Evolutionary conservation across 1,139 yeast species (phyloP).

Genomic region (Candida pseudocylindracea): DNA sequence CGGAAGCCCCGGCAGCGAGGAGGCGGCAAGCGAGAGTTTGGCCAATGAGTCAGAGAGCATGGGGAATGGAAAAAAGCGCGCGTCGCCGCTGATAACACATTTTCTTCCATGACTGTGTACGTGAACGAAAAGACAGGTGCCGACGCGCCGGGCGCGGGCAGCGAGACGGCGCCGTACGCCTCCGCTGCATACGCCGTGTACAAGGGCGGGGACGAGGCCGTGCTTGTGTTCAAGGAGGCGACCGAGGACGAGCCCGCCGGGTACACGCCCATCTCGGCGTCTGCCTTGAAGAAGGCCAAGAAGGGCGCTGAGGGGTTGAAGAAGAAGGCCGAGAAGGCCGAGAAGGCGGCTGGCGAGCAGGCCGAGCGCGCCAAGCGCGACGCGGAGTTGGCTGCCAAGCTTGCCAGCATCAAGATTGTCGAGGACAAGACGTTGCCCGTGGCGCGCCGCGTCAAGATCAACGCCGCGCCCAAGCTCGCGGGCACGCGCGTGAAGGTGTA

Average conservation of each 20-base stretch:
- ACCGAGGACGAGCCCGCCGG: slow-evolving; percentile 20
- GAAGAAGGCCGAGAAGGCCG: slow-evolving; percentile 74
- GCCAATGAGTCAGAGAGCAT: slow-evolving; percentile 12
- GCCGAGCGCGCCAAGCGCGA: slow-evolving; percentile 19
- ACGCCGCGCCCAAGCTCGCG: slow-evolving; percentile 23
- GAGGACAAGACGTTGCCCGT: slow-evolving; percentile 55
- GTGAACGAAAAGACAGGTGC: slow-evolving; percentile 54
- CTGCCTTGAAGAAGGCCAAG: slow-evolving; percentile 89
- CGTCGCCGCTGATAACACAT: no score
- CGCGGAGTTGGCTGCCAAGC: slow-evolving; percentile 44
- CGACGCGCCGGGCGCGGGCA: slow-evolving; percentile 39
- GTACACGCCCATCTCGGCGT: slow-evolving; percentile 67
- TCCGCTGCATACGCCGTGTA: slow-evolving; percentile 71
- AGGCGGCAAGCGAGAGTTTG: slow-evolving; percentile 26
- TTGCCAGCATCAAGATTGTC: slow-evolving; percentile 58
- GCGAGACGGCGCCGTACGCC: slow-evolving; percentile 48
- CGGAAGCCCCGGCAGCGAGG: slow-evolving; percentile 17
- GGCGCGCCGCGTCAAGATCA: slow-evolving; percentile 49
- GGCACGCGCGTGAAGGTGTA: slow-evolving; percentile 50
- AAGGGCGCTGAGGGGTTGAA: slow-evolving; percentile 86
- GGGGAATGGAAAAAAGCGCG: neutral
- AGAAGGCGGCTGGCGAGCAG: slow-evolving; percentile 36
- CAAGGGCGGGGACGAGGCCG: slow-evolving; percentile 30
- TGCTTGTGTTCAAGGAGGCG: slow-evolving; percentile 48
- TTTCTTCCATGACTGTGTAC: slow-evolving; percentile 13